Percentiles rank a stretch among this genome's conserved stretches.
phyloP scores from a whole-genome alignment of 1,284 basidiomycete species.

The Pseudozyma sp. region DNA sequence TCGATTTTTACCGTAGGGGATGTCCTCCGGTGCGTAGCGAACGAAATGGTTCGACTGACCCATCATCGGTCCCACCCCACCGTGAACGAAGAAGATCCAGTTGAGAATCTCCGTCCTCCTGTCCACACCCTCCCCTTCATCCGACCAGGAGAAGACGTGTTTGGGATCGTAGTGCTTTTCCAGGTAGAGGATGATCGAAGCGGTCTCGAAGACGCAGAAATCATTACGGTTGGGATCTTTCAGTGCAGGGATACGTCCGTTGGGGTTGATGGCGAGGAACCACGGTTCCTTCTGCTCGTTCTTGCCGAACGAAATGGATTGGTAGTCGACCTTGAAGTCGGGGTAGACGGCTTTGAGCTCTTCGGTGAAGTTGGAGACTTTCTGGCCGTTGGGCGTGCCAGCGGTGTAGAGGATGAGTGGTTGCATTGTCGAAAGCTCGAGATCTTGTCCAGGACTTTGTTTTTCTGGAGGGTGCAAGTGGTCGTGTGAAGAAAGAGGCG shows the following conservation, averaged over 20 bases:
- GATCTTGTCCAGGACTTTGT: not conserved
- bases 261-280: conserved; percentile 62
- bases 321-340: conserved; percentile 45
- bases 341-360: conserved; percentile 54
- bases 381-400: conserved; percentile 49
- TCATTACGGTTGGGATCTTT: conserved; percentile 50
- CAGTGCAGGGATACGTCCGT: conserved; percentile 61
- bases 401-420: conserved; percentile 56
- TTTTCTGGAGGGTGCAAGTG: not conserved
- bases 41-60: conserved; percentile 57
- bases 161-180: conserved; percentile 59
- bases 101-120: conserved; percentile 27
- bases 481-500: not conserved
- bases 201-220: conserved; percentile 51
- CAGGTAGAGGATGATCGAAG: conserved; percentile 58
- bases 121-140: conserved; percentile 42
- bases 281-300: conserved; percentile 60
- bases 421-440: conserved; percentile 25
- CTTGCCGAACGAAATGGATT: conserved; percentile 27
- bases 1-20: conserved; percentile 53
- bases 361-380: conserved; percentile 51
- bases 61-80: conserved; percentile 53
- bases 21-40: conserved; percentile 50
- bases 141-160: conserved; percentile 51
- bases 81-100: conserved; percentile 55